Conservation (phyloP, 2,329 filamentous ascomycete genomes). For the Fusarium vanettenii region DNA sequence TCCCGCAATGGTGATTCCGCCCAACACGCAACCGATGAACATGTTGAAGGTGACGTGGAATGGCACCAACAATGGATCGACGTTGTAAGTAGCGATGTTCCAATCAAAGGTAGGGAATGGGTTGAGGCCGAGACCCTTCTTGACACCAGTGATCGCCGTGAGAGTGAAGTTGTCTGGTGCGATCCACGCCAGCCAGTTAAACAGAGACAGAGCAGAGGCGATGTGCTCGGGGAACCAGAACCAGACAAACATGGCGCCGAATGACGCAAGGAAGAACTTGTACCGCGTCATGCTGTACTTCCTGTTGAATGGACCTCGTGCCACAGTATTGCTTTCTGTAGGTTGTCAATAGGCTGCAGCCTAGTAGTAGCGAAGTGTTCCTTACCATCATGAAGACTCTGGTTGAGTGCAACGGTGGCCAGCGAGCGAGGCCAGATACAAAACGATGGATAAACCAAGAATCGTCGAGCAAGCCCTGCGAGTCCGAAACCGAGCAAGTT, state of each 20-base stretch:
- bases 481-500: conserved; percentile 65
- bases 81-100: conserved; percentile 48
- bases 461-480: conserved; percentile 61
- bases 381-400: conserved; percentile 33
- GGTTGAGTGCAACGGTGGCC: conserved; percentile 35
- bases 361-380: fast-evolving
- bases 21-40: conserved; percentile 49
- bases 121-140: conserved; percentile 58
- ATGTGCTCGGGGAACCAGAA: conserved; percentile 42
- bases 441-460: conserved; percentile 61
- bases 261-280: conserved; percentile 35
- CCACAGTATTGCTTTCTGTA: conserved; percentile 8
- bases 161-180: conserved; percentile 56
- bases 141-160: conserved; percentile 56
- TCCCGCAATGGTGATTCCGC: conserved; percentile 53
- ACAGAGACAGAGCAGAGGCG: conserved; percentile 45
- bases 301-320: conserved; percentile 28
- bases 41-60: conserved; percentile 55
- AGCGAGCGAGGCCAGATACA: conserved; percentile 50
- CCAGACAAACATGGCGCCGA: conserved; percentile 36
- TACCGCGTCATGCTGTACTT: conserved; percentile 36
- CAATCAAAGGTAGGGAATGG: conserved; percentile 63
- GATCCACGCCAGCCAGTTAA: conserved; percentile 69
- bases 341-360: fast-evolving
- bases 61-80: conserved; percentile 44